These are phyloP conservation scores for Crithidia brevicula DNA, from an alignment of 208 protist genomes.

Conservation along the genomic window DNA sequence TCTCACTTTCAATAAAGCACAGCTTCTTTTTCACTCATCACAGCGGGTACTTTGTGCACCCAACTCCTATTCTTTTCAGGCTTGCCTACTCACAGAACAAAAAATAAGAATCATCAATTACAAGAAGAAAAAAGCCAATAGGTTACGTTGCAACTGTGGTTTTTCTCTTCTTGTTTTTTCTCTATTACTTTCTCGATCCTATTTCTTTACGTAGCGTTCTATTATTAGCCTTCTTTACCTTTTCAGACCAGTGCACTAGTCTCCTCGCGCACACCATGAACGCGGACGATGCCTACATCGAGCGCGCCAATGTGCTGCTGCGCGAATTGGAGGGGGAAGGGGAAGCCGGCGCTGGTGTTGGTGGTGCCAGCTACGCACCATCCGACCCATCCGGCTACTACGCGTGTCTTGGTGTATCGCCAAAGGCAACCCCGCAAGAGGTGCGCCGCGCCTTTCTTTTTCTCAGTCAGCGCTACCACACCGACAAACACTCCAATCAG, in stretches of 20 bases:
- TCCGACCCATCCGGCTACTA: conserved; percentile 82
- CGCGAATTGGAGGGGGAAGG: conserved; percentile 29
- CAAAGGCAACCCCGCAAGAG: conserved; percentile 52
- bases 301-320: conserved; percentile 28
- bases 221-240: no score
- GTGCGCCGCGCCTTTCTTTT: conserved; percentile 81
- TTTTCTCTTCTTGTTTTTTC: background rate
- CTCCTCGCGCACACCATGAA: conserved; percentile 15
- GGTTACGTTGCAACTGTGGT: conserved; percentile 1
- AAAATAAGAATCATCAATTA: no score
- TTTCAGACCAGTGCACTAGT: no score
- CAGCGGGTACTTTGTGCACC: no score
- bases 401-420: conserved; percentile 61
- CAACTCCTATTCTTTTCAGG: background rate
- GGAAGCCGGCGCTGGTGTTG: background rate
- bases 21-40: conserved; percentile 3
- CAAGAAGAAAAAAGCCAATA: no score
- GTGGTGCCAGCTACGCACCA: background rate
- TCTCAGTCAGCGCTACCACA: conserved; percentile 86
- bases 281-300: conserved; percentile 23
- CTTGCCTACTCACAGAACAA: background rate
- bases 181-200: background rate
- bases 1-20: no score
- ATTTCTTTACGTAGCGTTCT: conserved; percentile 3
- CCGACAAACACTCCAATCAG: conserved; percentile 75